phyloP scores from a whole-genome alignment of 2,329 filamentous ascomycete species.

The Colletotrichum acutatum region DNA sequence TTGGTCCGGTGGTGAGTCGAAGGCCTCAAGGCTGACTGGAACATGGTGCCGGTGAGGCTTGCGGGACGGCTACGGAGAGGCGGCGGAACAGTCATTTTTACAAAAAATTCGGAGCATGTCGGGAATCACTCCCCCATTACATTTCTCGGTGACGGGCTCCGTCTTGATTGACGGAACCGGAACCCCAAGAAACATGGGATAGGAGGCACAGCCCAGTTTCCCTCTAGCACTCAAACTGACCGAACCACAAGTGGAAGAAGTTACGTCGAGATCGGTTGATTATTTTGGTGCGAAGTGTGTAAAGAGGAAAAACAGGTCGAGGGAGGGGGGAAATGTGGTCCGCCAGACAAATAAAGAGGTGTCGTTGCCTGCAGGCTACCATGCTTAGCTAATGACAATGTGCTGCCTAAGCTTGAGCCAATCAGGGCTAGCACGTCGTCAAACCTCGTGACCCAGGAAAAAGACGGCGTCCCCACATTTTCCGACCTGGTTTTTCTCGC shows the following conservation, averaged over 20 bases:
- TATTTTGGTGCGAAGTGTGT: slow-evolving; percentile 69
- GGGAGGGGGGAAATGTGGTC: slow-evolving; percentile 27
- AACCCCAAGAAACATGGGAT: slow-evolving; percentile 36
- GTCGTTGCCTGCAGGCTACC: slow-evolving; percentile 9
- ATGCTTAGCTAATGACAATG: slow-evolving; percentile 7
- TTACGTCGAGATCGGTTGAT: slow-evolving; percentile 65
- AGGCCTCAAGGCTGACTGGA: slow-evolving; percentile 1
- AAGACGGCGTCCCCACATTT: slow-evolving; percentile 1
- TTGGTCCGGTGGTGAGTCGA: background rate
- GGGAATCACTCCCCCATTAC: slow-evolving; percentile 26
- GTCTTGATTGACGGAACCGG: slow-evolving; percentile 33
- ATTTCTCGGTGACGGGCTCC: slow-evolving; percentile 27
- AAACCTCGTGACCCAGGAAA: slow-evolving; percentile 1
- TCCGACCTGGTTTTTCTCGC: slow-evolving; percentile 7
- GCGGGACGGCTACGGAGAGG: background rate
- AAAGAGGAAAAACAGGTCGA: slow-evolving; percentile 42
- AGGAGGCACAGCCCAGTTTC: slow-evolving; percentile 47
- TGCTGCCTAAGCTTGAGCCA: slow-evolving; percentile 7
- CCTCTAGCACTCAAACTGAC: slow-evolving; percentile 72
- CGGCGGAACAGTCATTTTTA: background rate
- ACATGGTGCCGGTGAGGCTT: background rate
- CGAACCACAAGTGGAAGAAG: slow-evolving; percentile 60
- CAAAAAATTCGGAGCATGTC: slow-evolving; percentile 5
- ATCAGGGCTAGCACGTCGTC: slow-evolving; percentile 14
- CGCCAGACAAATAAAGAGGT: slow-evolving; percentile 12